phyloP scores from a whole-genome alignment of 2,329 filamentous ascomycete genomes.

The Phaeophleospora eucalypticola region DNA sequence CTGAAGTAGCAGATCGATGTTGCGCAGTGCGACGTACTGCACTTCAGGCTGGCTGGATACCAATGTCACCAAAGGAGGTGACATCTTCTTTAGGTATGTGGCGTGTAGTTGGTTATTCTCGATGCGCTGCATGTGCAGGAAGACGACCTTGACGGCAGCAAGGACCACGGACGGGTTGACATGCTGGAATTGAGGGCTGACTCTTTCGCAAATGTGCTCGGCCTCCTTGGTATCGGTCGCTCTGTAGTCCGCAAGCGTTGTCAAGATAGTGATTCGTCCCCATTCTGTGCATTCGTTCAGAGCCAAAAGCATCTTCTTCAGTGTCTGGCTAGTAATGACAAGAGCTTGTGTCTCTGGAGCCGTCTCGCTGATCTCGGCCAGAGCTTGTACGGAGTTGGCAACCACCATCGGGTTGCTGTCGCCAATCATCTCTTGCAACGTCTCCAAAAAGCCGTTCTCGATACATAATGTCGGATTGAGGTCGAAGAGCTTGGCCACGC shows the following conservation, averaged over 20 bases:
- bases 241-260: constrained; percentile 82
- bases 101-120: constrained; percentile 67
- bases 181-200: constrained; percentile 95
- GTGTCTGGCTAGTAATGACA: constrained; percentile 70
- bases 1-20: constrained; percentile 93
- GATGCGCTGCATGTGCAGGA: constrained; percentile 87
- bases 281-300: constrained; percentile 98
- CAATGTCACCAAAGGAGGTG: constrained; percentile 88
- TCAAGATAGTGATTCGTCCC: constrained; percentile 90
- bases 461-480: constrained; percentile 88
- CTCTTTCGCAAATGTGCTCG: constrained; percentile 95
- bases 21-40: constrained; percentile 92
- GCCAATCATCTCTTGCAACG: constrained; percentile 88
- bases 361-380: constrained; percentile 85
- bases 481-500: constrained; percentile 96
- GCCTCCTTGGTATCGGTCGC: constrained; percentile 88
- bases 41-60: constrained; percentile 95
- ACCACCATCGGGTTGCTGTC: constrained; percentile 99
- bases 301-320: constrained; percentile 95
- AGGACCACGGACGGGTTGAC: constrained; percentile 96
- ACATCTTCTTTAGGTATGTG: constrained; percentile 97
- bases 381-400: constrained; percentile 90
- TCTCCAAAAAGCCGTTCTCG: constrained; percentile 94
- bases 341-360: constrained; percentile 87
- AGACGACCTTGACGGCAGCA: constrained; percentile 96